Conservation (phyloP, 164 flowering plant species). For the Magnolia officinalis region DNA sequence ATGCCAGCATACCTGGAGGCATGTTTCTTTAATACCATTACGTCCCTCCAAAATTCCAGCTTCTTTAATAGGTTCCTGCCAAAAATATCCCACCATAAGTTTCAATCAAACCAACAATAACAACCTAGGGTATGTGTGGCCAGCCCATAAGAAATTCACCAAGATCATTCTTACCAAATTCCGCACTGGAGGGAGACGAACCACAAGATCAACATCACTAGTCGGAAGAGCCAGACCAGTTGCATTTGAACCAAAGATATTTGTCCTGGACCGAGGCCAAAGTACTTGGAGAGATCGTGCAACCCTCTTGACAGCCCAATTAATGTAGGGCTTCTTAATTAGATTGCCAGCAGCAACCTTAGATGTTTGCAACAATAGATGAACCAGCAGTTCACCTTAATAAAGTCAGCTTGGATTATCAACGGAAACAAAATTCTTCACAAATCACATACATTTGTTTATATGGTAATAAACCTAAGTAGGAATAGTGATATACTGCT, state of each 20-base stretch:
- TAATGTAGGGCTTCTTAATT: conserved; percentile 76
- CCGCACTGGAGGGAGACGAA: conserved; percentile 95
- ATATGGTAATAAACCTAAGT: not conserved
- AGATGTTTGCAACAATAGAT: conserved; percentile 12
- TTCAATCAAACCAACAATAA: not conserved
- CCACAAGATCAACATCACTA: conserved; percentile 98
- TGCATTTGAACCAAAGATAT: conserved; percentile 87
- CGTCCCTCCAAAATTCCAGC: conserved; percentile 99
- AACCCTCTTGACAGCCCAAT: conserved; percentile 95
- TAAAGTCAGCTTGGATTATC: conserved; percentile 1
- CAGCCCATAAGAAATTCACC: not conserved
- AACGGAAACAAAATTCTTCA: not conserved
- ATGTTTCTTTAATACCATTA: conserved; percentile 97
- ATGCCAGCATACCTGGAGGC: conserved; percentile 74
- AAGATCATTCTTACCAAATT: conserved; percentile 61
- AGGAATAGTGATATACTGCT: not conserved
- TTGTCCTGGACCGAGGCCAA: conserved; percentile 95
- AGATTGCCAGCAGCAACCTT: conserved; percentile 85
- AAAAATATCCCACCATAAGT: conserved; percentile 1
- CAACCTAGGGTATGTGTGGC: not conserved
- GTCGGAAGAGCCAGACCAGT: conserved; percentile 93
- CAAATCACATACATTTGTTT: not conserved
- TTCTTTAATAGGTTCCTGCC: conserved; percentile 96
- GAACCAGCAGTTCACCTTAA: conserved; percentile 12
- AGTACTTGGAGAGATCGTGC: conserved; percentile 90